A percentile compares a stretch with the other conserved stretches of the same genome.
phyloP scores from a whole-genome alignment of 768 basidiomycete genomes.

The Lactarius sp. region DNA sequence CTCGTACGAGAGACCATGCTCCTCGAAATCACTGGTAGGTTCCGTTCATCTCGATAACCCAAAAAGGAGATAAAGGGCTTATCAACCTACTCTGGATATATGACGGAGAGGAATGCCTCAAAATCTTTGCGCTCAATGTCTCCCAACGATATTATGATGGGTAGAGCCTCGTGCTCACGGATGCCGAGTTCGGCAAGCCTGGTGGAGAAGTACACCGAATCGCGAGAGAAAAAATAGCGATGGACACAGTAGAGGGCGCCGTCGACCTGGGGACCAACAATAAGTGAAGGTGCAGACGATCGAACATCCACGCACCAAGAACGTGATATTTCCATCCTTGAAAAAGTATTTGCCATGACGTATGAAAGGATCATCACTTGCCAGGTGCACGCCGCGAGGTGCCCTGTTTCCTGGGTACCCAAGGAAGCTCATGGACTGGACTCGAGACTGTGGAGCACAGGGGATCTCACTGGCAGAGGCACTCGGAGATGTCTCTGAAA shows the following conservation, averaged over 20 bases:
- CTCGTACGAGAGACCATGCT: slow-evolving; percentile 15
- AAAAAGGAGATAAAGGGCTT: neutral
- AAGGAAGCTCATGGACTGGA: neutral
- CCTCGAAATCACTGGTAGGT: slow-evolving; percentile 17
- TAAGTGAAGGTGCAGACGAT: neutral
- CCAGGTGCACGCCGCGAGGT: neutral
- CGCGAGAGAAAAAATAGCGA: slow-evolving; percentile 19
- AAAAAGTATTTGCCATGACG: slow-evolving; percentile 22
- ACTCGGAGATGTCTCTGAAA: neutral
- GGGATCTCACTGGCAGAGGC: neutral
- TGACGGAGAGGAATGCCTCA: slow-evolving; percentile 24
- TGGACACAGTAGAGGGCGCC: slow-evolving; percentile 19
- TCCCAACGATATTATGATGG: slow-evolving; percentile 14
- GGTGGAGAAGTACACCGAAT: slow-evolving; percentile 18
- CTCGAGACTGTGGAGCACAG: neutral
- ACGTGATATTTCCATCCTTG: slow-evolving; percentile 23
- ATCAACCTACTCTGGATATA: slow-evolving; percentile 24
- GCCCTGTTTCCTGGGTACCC: neutral
- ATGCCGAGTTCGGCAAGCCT: slow-evolving; percentile 13
- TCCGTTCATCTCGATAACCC: neutral
- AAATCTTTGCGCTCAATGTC: slow-evolving; percentile 22
- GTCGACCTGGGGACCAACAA: slow-evolving; percentile 10
- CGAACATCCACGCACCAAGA: slow-evolving; percentile 12
- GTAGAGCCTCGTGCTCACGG: slow-evolving; percentile 11
- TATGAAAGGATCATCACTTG: slow-evolving; percentile 5